A percentile compares a stretch with the other conserved stretches of the same genome.
phyloP scores from a whole-genome alignment of 257 asterid species.

The Solanum etuberosum region DNA sequence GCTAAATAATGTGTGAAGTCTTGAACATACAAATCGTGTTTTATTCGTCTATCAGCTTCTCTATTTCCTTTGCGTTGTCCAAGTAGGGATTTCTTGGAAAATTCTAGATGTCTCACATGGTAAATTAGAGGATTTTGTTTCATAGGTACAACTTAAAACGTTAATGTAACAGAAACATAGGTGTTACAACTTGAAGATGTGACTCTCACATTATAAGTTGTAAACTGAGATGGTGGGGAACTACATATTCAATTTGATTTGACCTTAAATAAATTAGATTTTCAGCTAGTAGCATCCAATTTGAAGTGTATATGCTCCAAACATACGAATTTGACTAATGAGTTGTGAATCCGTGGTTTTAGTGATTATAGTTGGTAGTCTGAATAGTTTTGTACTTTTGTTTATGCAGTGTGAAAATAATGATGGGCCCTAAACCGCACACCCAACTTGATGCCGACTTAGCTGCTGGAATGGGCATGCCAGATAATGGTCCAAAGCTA shows the following conservation, averaged over 20 bases:
- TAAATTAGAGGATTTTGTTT: background rate
- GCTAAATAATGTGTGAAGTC: background rate
- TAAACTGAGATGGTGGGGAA: background rate
- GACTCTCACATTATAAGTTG: background rate
- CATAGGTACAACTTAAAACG: background rate
- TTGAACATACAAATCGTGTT: background rate
- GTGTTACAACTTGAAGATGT: background rate
- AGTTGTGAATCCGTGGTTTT: background rate
- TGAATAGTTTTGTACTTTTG: background rate
- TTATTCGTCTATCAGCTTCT: background rate
- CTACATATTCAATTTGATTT: background rate
- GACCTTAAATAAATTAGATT: background rate
- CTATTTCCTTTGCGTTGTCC: background rate
- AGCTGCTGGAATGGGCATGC: conserved; percentile 97
- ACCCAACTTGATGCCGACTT: conserved; percentile 81
- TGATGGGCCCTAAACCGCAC: conserved; percentile 88
- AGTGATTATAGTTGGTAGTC: background rate
- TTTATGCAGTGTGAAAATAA: conserved; percentile 41
- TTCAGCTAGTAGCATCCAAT: background rate
- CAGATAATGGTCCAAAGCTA: conserved; percentile 90
- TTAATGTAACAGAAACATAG: background rate
- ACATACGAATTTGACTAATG: background rate
- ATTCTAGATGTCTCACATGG: background rate
- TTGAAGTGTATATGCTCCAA: background rate
- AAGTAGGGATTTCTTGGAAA: background rate